phyloP scores from a whole-genome alignment of 768 basidiomycete genomes.

The Rhizopogon rudus region DNA sequence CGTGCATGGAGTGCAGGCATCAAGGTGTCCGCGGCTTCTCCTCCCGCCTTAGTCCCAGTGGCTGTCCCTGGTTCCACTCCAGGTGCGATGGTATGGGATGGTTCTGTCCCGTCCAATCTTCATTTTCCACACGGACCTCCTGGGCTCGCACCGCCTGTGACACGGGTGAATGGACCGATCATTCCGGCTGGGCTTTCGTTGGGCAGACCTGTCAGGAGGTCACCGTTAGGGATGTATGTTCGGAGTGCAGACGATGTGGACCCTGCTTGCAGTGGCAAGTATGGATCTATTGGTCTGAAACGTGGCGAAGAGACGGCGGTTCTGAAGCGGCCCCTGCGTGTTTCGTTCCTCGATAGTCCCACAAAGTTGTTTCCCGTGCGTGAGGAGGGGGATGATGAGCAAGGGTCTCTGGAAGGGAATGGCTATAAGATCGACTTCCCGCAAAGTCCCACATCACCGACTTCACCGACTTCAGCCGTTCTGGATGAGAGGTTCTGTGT shows the following conservation, averaged over 20 bases:
- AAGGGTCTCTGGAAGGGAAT: constrained; percentile 21
- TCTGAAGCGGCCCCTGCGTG: constrained; percentile 13
- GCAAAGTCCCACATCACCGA: constrained; percentile 3
- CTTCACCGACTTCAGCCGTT: background rate
- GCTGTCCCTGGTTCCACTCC: background rate
- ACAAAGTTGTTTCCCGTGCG: constrained; percentile 24
- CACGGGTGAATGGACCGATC: constrained; percentile 13
- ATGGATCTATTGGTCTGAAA: constrained; percentile 13
- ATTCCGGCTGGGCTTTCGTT: constrained; percentile 39
- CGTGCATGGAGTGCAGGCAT: constrained; percentile 63
- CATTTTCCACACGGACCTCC: constrained; percentile 10
- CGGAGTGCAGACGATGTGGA: constrained; percentile 37
- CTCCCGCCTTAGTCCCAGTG: background rate
- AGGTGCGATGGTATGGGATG: constrained; percentile 14
- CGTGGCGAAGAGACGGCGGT: constrained; percentile 9
- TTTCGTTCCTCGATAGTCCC: constrained; percentile 9
- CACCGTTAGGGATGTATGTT: constrained; percentile 39
- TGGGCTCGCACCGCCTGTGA: constrained; percentile 12
- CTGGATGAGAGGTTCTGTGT: background rate
- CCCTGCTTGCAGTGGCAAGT: constrained; percentile 2
- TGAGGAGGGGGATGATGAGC: constrained; percentile 27
- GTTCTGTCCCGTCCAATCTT: background rate
- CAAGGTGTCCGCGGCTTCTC: constrained; percentile 24
- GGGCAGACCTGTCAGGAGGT: constrained; percentile 44
- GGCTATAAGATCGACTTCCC: constrained; percentile 19